Evolutionary conservation across 441 rosid genomes (phyloP).

Genomic region (Gossypium trilobum): DNA sequence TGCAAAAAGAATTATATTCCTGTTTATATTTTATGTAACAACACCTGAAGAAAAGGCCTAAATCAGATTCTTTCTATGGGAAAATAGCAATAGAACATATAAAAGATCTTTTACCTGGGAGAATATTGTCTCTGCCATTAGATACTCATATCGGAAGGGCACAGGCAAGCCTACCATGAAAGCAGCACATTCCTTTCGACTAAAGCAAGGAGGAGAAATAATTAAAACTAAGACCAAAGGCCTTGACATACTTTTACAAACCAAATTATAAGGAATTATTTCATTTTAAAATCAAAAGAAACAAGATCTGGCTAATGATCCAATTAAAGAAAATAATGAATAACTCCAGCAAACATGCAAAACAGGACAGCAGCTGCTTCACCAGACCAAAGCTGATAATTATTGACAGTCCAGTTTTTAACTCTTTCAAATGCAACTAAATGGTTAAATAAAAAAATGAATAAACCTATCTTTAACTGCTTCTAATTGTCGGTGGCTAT

Average conservation of each 20-base stretch:
- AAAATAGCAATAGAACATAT: neutral
- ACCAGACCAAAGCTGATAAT: neutral
- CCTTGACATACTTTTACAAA: neutral
- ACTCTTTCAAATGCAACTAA: neutral
- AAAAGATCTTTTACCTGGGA: constrained; percentile 58
- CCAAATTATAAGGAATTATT: neutral
- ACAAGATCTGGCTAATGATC: neutral
- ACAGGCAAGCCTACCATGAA: constrained; percentile 94
- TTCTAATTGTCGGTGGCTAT: neutral
- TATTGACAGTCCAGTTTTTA: neutral
- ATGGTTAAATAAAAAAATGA: neutral
- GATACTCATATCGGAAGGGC: constrained; percentile 91
- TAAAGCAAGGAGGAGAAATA: constrained; percentile 50
- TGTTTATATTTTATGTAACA: neutral
- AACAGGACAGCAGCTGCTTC: neutral
- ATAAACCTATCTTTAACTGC: neutral
- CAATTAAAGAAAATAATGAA: neutral
- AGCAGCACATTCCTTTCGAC: constrained; percentile 99
- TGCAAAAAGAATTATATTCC: neutral
- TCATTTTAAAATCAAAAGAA: neutral
- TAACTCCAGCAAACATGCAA: neutral
- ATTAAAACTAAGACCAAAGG: constrained; percentile 19
- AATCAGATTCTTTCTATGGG: neutral
- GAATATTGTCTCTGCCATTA: constrained; percentile 96
- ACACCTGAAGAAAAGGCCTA: neutral